Percentiles rank a stretch among this genome's conserved stretches.
These are phyloP conservation scores for Mycena indigotica DNA, from an alignment of 768 basidiomycete species.

Conservation along the genomic window DNA sequence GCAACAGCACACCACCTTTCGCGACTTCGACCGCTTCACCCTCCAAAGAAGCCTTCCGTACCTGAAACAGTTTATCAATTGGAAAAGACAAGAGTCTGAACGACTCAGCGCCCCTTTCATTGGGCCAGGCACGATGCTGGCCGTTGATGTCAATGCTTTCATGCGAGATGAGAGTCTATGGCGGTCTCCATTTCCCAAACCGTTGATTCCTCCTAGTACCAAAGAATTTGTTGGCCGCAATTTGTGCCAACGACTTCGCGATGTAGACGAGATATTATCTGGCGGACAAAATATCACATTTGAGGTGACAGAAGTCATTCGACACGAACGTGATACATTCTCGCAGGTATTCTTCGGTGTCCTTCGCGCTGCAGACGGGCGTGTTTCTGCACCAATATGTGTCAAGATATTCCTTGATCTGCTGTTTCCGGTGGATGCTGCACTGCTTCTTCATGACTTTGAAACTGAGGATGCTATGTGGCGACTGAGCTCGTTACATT, in stretches of 20 bases:
- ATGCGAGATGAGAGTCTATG: background rate
- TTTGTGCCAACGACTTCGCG: background rate
- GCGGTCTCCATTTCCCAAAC: background rate
- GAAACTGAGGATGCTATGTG: background rate
- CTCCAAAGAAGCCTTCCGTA: background rate
- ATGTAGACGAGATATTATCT: background rate
- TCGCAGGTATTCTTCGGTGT: slow-evolving; percentile 8
- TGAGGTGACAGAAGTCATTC: background rate
- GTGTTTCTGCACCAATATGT: background rate
- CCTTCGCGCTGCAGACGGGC: background rate
- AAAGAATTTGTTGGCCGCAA: background rate
- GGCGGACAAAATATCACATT: background rate
- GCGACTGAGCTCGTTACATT: background rate
- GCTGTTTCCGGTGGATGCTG: background rate
- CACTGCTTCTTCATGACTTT: background rate
- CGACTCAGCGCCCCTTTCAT: background rate
- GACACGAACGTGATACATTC: background rate
- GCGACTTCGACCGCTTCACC: slow-evolving; percentile 6
- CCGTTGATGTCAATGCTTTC: background rate
- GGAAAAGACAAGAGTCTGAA: background rate
- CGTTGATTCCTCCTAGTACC: background rate
- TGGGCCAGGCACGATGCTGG: background rate
- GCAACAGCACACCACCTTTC: background rate
- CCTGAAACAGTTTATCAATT: background rate
- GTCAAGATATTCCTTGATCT: background rate